A percentile compares a stretch with the other conserved stretches of the same genome.
phyloP scores from a whole-genome alignment of 2,329 filamentous ascomycete genomes.

The Nemania diffusa region DNA sequence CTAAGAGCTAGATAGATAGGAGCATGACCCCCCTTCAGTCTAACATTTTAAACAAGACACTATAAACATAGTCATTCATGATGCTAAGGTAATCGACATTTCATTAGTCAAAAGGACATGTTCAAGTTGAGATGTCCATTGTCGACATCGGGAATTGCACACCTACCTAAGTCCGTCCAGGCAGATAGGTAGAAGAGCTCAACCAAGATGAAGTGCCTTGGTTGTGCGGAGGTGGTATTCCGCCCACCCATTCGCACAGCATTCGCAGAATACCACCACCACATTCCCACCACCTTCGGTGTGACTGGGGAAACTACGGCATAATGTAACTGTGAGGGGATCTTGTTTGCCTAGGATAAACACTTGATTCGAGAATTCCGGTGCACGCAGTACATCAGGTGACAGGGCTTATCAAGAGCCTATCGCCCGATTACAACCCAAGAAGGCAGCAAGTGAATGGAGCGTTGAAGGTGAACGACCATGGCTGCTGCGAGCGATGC shows the following conservation, averaged over 20 bases:
- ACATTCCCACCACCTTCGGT: conserved; percentile 21
- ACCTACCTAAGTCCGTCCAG: neutral
- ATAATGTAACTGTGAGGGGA: conserved; percentile 16
- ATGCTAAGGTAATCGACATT: conserved; percentile 11
- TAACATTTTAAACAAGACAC: conserved; percentile 15
- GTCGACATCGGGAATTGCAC: neutral
- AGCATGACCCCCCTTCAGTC: conserved; percentile 14
- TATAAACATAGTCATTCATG: neutral
- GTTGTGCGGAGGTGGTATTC: conserved; percentile 2
- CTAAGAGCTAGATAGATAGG: neutral
- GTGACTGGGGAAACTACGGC: conserved; percentile 29
- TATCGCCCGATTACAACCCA: conserved; percentile 30
- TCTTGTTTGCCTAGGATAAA: conserved; percentile 27
- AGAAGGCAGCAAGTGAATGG: conserved; percentile 1
- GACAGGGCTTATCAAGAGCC: conserved; percentile 36
- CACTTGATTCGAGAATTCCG: conserved; percentile 26
- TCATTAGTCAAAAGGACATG: conserved; percentile 7
- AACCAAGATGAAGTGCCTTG: neutral
- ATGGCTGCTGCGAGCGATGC: conserved; percentile 7
- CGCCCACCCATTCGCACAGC: neutral
- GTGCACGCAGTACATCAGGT: conserved; percentile 36
- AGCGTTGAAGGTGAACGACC: conserved; percentile 12
- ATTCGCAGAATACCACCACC: conserved; percentile 4
- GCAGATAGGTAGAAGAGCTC: neutral
- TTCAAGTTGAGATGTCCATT: neutral